These are phyloP conservation scores for Mycogone perniciosa DNA, from an alignment of 2,329 filamentous ascomycete genomes.

Conservation along the genomic window DNA sequence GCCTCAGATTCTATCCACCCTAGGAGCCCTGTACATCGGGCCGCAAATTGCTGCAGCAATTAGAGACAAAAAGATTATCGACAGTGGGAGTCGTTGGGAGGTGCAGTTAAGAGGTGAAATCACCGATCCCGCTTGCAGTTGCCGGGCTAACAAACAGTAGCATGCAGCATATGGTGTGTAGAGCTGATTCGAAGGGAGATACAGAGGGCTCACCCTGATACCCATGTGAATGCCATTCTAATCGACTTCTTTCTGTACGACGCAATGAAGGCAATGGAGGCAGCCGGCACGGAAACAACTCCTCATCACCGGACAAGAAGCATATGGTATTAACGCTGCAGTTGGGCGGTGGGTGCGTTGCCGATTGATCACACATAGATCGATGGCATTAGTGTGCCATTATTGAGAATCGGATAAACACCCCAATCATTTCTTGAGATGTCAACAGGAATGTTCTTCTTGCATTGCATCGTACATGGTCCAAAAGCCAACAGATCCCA, in stretches of 20 bases:
- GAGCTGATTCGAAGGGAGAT: slow-evolving; percentile 85
- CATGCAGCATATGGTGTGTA: slow-evolving; percentile 93
- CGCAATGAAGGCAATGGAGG: slow-evolving; percentile 79
- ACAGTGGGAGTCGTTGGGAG: slow-evolving; percentile 71
- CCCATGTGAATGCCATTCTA: slow-evolving; percentile 75
- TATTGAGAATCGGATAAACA: neutral
- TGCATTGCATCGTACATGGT: too few relatives aligned
- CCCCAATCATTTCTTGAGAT: too few relatives aligned
- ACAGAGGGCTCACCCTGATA: slow-evolving; percentile 60
- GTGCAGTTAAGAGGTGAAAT: slow-evolving; percentile 70
- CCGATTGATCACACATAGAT: neutral
- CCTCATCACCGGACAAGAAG: slow-evolving; percentile 87
- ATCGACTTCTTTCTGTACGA: slow-evolving; percentile 99
- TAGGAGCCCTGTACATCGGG: slow-evolving; percentile 79
- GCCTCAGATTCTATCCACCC: slow-evolving; percentile 80
- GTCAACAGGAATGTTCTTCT: neutral
- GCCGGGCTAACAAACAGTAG: slow-evolving; percentile 31
- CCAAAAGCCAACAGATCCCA: neutral
- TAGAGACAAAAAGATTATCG: slow-evolving; percentile 55
- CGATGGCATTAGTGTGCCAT: too few relatives aligned
- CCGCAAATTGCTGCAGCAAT: slow-evolving; percentile 71
- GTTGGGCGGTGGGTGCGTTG: too few relatives aligned
- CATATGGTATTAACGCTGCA: slow-evolving; percentile 71
- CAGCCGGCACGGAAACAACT: slow-evolving; percentile 45
- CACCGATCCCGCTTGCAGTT: neutral